These are phyloP conservation scores for Candida glaebosa DNA, from an alignment of 805 yeast species.

Conservation along the genomic window DNA sequence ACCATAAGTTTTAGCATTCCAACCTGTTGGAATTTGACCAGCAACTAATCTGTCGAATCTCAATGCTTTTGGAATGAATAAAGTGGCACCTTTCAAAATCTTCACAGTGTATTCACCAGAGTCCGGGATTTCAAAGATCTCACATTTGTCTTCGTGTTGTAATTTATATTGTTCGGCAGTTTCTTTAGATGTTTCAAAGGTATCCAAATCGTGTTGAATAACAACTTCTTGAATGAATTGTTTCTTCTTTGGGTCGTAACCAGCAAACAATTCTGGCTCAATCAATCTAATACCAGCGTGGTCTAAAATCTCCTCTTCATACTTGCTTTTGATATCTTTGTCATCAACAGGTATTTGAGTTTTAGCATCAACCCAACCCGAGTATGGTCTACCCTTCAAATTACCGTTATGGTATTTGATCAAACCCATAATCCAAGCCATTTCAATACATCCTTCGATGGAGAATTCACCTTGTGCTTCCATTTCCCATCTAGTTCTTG, in stretches of 20 bases:
- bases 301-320: constrained; percentile 82
- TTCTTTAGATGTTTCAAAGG: constrained; percentile 92
- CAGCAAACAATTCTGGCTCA: constrained; percentile 91
- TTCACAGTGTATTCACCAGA: constrained; percentile 90
- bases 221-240: constrained; percentile 92
- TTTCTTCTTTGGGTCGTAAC: constrained; percentile 94
- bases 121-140: constrained; percentile 82
- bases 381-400: constrained; percentile 83
- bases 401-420: constrained; percentile 93
- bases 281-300: constrained; percentile 96
- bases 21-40: constrained; percentile 97
- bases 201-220: constrained; percentile 93
- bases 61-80: constrained; percentile 86
- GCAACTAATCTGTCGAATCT: constrained; percentile 74
- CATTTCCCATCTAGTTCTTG: constrained; percentile 99
- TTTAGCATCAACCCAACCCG: constrained; percentile 98
- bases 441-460: constrained; percentile 95
- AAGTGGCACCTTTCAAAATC: constrained; percentile 87
- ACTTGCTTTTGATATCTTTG: constrained; percentile 85
- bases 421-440: constrained; percentile 99
- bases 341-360: constrained; percentile 92
- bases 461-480: constrained; percentile 94
- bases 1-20: constrained; percentile 96
- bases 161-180: constrained; percentile 92
- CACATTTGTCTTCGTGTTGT: constrained; percentile 93